Conservation (phyloP, 2,329 filamentous ascomycete species). For the Juglanconis juglandina region DNA sequence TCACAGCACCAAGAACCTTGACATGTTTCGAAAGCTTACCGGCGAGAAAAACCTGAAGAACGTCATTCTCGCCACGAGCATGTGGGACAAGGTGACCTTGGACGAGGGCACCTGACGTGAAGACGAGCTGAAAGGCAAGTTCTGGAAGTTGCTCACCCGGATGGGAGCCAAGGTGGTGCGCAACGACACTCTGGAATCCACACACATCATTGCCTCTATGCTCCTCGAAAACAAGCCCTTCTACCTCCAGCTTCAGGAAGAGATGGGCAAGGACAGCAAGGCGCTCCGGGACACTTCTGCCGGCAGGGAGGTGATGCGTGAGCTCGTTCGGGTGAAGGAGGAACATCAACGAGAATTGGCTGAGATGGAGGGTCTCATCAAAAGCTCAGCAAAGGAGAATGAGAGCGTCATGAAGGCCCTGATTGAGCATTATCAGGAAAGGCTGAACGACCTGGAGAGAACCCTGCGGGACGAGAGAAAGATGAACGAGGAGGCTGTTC, state of each 20-base stretch:
- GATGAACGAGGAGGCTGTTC: slow-evolving; percentile 26
- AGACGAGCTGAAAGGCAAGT: slow-evolving; percentile 32
- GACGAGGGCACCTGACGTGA: slow-evolving; percentile 26
- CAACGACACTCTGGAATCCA: slow-evolving; percentile 23
- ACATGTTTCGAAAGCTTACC: slow-evolving; percentile 42
- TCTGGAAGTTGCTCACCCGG: slow-evolving; percentile 33
- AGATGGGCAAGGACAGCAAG: slow-evolving; percentile 57
- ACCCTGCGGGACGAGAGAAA: slow-evolving; percentile 25
- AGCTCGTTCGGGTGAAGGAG: slow-evolving; percentile 52
- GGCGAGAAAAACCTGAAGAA: slow-evolving; percentile 37
- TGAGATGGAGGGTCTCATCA: slow-evolving; percentile 47
- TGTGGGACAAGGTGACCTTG: slow-evolving; percentile 37
- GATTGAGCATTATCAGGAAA: slow-evolving; percentile 25
- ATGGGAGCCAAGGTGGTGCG: slow-evolving; percentile 27
- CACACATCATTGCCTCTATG: slow-evolving; percentile 19
- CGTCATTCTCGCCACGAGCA: slow-evolving; percentile 40
- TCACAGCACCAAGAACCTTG: slow-evolving; percentile 36
- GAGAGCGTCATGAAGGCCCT: slow-evolving; percentile 24
- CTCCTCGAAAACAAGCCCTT: slow-evolving; percentile 59
- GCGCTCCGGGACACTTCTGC: slow-evolving; percentile 43
- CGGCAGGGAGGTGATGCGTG: slow-evolving; percentile 54
- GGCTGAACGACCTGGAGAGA: slow-evolving; percentile 24
- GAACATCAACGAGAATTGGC: slow-evolving; percentile 57
- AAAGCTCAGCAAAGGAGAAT: slow-evolving; percentile 25
- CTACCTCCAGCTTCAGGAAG: slow-evolving; percentile 59